Conservation (phyloP, 2,329 filamentous ascomycete genomes). For the Calonectria montana region DNA sequence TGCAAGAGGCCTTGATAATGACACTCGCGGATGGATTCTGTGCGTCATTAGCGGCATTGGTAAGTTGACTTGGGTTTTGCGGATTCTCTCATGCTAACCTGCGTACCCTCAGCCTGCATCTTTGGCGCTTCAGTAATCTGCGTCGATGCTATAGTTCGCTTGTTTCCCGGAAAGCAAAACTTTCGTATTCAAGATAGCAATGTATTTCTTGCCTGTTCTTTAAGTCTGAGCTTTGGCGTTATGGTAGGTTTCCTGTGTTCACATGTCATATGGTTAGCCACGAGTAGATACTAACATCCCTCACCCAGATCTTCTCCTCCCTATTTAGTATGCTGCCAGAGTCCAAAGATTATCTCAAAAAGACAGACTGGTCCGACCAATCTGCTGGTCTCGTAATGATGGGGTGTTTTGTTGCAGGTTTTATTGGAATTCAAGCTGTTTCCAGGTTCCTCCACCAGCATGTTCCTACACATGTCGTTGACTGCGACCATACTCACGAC, state of each 20-base stretch:
- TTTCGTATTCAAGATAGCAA: slow-evolving; percentile 94
- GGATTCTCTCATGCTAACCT: background rate
- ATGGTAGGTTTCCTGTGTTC: slow-evolving; percentile 73
- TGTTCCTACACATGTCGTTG: slow-evolving; percentile 83
- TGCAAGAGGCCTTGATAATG: slow-evolving; percentile 70
- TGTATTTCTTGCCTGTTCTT: slow-evolving; percentile 84
- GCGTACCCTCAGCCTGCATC: slow-evolving; percentile 63
- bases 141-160: slow-evolving; percentile 80
- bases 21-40: slow-evolving; percentile 95
- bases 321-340: slow-evolving; percentile 94
- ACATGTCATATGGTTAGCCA: background rate
- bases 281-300: slow-evolving; percentile 19
- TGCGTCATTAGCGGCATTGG: slow-evolving; percentile 81
- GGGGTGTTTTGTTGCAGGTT: slow-evolving; percentile 76
- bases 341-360: slow-evolving; percentile 79
- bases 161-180: slow-evolving; percentile 76
- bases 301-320: slow-evolving; percentile 83
- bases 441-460: slow-evolving; percentile 79
- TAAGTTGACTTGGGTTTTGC: slow-evolving; percentile 49
- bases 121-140: slow-evolving; percentile 87
- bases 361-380: slow-evolving; percentile 74
- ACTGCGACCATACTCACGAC: slow-evolving; percentile 80
- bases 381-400: slow-evolving; percentile 77
- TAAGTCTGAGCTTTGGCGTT: slow-evolving; percentile 94
- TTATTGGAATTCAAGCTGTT: slow-evolving; percentile 79